These are phyloP conservation scores for Suhomyces prunicola DNA, from an alignment of 805 yeast genomes.

Conservation along the genomic window DNA sequence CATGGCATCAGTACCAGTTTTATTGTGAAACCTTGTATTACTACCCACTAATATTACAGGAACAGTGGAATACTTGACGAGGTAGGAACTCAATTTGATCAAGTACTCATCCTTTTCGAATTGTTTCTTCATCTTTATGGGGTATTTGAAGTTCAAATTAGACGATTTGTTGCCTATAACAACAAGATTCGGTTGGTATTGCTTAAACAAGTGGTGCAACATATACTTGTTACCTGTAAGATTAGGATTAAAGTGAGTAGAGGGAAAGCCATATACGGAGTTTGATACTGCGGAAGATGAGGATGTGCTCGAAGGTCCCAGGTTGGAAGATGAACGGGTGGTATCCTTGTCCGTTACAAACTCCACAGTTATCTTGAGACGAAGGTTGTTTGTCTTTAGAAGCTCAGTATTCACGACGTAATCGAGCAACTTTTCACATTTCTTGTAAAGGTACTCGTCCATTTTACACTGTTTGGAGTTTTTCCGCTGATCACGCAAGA, in stretches of 20 bases:
- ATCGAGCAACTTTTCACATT: conserved; percentile 19
- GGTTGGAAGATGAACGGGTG: not conserved
- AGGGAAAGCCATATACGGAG: not conserved
- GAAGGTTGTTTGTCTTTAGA: conserved; percentile 16
- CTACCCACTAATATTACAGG: conserved; percentile 40
- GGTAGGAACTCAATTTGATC: conserved; percentile 36
- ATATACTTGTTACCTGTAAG: conserved; percentile 31
- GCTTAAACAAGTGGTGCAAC: conserved; percentile 35
- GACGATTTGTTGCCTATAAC: conserved; percentile 38
- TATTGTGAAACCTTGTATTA: conserved; percentile 15
- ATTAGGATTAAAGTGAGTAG: conserved; percentile 5
- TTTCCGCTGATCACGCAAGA: conserved; percentile 13
- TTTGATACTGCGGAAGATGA: conserved; percentile 3
- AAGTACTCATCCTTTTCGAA: conserved; percentile 24
- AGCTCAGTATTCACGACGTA: conserved; percentile 16
- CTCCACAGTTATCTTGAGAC: conserved; percentile 39
- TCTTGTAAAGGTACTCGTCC: conserved; percentile 17
- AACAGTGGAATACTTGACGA: conserved; percentile 36
- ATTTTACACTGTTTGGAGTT: conserved; percentile 3
- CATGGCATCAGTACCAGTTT: conserved; percentile 6
- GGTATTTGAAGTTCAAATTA: conserved; percentile 42
- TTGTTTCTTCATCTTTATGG: conserved; percentile 23
- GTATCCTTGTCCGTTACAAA: conserved; percentile 25
- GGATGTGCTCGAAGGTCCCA: not conserved
- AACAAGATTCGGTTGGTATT: conserved; percentile 40